These are phyloP conservation scores for Viola pubescens DNA, from an alignment of 441 rosid species.

Conservation along the genomic window DNA sequence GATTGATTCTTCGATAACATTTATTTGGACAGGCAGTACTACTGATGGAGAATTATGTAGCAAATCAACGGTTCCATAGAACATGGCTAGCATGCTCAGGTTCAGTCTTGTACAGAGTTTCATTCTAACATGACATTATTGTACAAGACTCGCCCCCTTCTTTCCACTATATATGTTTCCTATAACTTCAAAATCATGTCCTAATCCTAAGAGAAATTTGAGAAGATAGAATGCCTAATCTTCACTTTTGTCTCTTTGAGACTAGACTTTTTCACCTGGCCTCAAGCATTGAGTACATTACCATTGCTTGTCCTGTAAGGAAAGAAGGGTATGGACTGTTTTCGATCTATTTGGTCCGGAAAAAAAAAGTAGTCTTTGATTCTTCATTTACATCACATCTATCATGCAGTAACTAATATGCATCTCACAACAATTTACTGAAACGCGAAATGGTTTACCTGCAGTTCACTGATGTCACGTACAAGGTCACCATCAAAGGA, in stretches of 20 bases:
- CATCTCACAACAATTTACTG: background rate
- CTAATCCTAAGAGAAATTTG: background rate
- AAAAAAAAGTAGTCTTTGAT: background rate
- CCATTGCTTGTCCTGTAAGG: constrained; percentile 29
- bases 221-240: background rate
- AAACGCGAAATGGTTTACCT: constrained; percentile 5
- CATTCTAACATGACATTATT: constrained; percentile 36
- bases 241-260: constrained; percentile 3
- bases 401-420: background rate
- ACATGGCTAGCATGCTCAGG: constrained; percentile 50
- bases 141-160: constrained; percentile 57
- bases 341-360: too few relatives aligned
- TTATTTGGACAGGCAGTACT: constrained; percentile 62
- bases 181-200: background rate
- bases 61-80: constrained; percentile 38
- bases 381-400: background rate
- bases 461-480: constrained; percentile 78
- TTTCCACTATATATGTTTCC: constrained; percentile 18
- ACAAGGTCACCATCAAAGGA: constrained; percentile 72
- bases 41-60: constrained; percentile 43
- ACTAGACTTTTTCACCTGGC: background rate
- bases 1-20: constrained; percentile 32
- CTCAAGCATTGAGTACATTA: constrained; percentile 23
- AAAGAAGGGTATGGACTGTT: constrained; percentile 50
- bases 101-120: constrained; percentile 70